Conservation (phyloP, 2,329 filamentous ascomycete genomes). For the Aureobasidium pullulans region DNA sequence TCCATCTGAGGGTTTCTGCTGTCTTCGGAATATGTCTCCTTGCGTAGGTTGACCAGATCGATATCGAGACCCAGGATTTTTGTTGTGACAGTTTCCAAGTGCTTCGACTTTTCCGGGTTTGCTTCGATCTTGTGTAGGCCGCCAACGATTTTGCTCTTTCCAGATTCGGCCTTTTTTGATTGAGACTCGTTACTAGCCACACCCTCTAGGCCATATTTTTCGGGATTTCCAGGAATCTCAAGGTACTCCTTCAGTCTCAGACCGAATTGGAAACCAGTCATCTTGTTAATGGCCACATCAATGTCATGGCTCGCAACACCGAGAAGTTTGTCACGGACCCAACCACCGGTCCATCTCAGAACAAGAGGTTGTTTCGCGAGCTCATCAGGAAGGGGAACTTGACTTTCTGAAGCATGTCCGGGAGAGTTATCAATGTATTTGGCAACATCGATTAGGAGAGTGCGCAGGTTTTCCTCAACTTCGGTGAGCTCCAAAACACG, state of each 20-base stretch:
- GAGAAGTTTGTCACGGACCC: conserved; percentile 79
- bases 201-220: conserved; percentile 50
- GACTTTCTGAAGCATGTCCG: conserved; percentile 20
- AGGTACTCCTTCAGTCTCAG: conserved; percentile 62
- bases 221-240: conserved; percentile 49
- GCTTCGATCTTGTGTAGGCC: conserved; percentile 80
- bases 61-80: conserved; percentile 80
- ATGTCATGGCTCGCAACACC: conserved; percentile 69
- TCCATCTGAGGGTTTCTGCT: conserved; percentile 88
- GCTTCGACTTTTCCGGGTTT: conserved; percentile 94
- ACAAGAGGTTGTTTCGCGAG: conserved; percentile 42
- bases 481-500: conserved; percentile 53
- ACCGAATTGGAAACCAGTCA: conserved; percentile 76
- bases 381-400: conserved; percentile 35
- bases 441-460: conserved; percentile 77
- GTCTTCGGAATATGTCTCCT: conserved; percentile 83
- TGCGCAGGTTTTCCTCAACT: conserved; percentile 63
- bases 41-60: conserved; percentile 89
- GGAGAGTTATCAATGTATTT: conserved; percentile 51
- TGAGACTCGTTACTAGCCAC: conserved; percentile 30
- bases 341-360: conserved; percentile 75
- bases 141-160: conserved; percentile 54
- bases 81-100: conserved; percentile 85
- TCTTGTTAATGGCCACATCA: conserved; percentile 75
- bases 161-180: conserved; percentile 32